Percentiles rank a stretch among this genome's conserved stretches.
Conservation (phyloP, 768 basidiomycete genomes). For the Russula virescens region DNA sequence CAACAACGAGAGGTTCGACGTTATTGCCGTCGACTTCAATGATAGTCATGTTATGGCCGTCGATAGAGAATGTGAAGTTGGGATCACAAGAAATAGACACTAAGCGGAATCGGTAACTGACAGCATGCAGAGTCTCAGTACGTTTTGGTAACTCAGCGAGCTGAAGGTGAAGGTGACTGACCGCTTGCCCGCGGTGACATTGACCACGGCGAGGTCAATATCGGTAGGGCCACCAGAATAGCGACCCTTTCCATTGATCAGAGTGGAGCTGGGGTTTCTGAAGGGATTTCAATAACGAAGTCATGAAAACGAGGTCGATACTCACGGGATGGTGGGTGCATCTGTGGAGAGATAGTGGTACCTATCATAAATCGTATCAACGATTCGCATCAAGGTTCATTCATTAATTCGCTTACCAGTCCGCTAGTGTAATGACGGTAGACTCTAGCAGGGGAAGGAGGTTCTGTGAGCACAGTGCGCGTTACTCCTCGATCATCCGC, state of each 20-base stretch:
- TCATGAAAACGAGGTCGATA: neutral
- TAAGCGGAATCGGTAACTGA: slow-evolving; percentile 21
- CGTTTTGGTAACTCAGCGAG: neutral
- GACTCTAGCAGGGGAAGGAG: slow-evolving; percentile 13
- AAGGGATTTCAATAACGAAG: neutral
- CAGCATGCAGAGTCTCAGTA: neutral
- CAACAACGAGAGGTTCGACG: slow-evolving; percentile 21
- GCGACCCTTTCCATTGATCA: slow-evolving; percentile 26
- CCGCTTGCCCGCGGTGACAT: slow-evolving; percentile 21
- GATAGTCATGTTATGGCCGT: slow-evolving; percentile 20
- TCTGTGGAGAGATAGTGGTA: slow-evolving; percentile 20
- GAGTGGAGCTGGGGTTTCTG: slow-evolving; percentile 10
- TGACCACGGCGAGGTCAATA: slow-evolving; percentile 17
- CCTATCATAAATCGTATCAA: slow-evolving; percentile 2
- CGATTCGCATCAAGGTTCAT: neutral
- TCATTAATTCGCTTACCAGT: slow-evolving; percentile 24
- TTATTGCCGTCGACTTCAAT: slow-evolving; percentile 26
- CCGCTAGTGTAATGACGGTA: slow-evolving; percentile 29
- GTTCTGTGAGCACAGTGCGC: neutral
- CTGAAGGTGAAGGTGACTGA: neutral
- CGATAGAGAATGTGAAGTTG: slow-evolving; percentile 25
- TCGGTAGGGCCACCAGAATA: slow-evolving; percentile 18
- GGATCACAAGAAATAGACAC: slow-evolving; percentile 23
- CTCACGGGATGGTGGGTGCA: neutral
- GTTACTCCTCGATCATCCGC: neutral